A percentile compares a stretch with the other conserved stretches of the same genome.
Evolutionary conservation across 441 rosid species (phyloP).

Genomic region (Breynia disticha): DNA sequence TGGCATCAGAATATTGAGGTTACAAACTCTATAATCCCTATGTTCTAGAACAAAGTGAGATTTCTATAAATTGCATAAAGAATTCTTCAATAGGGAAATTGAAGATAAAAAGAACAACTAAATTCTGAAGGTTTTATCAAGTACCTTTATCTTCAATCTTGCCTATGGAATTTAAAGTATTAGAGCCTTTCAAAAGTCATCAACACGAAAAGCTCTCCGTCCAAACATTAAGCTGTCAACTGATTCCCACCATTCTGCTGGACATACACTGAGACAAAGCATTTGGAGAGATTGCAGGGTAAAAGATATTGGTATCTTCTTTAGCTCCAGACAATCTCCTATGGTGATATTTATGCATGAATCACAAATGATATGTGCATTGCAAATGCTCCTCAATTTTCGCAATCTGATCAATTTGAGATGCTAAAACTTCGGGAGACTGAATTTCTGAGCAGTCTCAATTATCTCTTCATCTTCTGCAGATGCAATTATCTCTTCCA

Average conservation of each 20-base stretch:
- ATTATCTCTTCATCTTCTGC: background rate
- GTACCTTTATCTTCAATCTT: too few species aligned
- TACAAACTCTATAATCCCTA: too few species aligned
- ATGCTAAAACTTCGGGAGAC: constrained; percentile 8
- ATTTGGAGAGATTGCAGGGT: background rate
- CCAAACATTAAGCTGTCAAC: too few species aligned
- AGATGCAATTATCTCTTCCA: constrained; percentile 19
- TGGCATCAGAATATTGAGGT: too few species aligned
- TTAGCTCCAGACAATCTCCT: background rate
- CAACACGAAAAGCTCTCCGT: too few species aligned
- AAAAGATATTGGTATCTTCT: background rate
- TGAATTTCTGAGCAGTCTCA: background rate
- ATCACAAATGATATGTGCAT: constrained; percentile 3
- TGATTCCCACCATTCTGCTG: constrained; percentile 4
- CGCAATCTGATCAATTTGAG: background rate
- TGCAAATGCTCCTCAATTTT: constrained; percentile 14
- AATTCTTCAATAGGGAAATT: too few species aligned
- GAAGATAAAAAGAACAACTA: too few species aligned
- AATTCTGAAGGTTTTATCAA: too few species aligned
- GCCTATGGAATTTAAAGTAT: too few species aligned
- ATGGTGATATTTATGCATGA: background rate
- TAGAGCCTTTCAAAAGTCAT: too few species aligned
- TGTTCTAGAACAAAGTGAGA: too few species aligned
- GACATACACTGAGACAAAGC: background rate
- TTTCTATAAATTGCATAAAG: too few species aligned